Conservation (phyloP, 169 alveolate genomes). For the Cryptosporidium viatorum region DNA sequence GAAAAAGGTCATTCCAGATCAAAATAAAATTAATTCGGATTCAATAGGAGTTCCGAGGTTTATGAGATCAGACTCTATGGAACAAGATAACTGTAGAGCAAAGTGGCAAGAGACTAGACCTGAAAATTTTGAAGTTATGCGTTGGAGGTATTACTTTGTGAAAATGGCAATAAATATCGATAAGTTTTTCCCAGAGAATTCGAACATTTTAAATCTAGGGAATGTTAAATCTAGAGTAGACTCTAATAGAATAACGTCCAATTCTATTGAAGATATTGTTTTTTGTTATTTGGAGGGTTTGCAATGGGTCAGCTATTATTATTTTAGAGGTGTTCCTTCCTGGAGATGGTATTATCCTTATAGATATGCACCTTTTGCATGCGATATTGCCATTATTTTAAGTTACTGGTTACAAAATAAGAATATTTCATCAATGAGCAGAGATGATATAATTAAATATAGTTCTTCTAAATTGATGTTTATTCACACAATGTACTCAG, state of each 20-base stretch:
- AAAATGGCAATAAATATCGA: slow-evolving; percentile 39
- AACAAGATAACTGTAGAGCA: slow-evolving; percentile 12
- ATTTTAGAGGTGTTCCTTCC: slow-evolving; percentile 93
- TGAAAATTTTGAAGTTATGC: slow-evolving; percentile 44
- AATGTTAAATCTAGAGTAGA: slow-evolving; percentile 34
- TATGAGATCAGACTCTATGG: slow-evolving; percentile 14
- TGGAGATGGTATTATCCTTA: slow-evolving; percentile 97
- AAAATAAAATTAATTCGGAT: slow-evolving; percentile 1
- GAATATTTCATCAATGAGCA: neutral
- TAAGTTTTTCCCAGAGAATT: neutral
- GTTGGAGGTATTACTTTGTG: slow-evolving; percentile 63
- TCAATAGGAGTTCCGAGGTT: slow-evolving; percentile 38
- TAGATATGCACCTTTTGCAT: slow-evolving; percentile 93
- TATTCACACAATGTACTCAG: slow-evolving; percentile 23
- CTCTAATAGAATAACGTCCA: slow-evolving; percentile 31
- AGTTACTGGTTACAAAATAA: slow-evolving; percentile 44
- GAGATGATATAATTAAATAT: slow-evolving; percentile 1
- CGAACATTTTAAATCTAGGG: slow-evolving; percentile 1
- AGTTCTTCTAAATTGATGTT: slow-evolving; percentile 13
- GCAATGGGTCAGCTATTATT: slow-evolving; percentile 95
- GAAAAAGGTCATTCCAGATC: slow-evolving; percentile 35
- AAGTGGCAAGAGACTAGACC: slow-evolving; percentile 38
- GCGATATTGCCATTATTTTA: slow-evolving; percentile 84
- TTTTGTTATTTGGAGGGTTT: slow-evolving; percentile 93
- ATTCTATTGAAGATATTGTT: slow-evolving; percentile 85